Percentiles rank a stretch among this genome's conserved stretches.
These are phyloP conservation scores for Nicotiana attenuata DNA, from an alignment of 257 asterid genomes.

Conservation along the genomic window DNA sequence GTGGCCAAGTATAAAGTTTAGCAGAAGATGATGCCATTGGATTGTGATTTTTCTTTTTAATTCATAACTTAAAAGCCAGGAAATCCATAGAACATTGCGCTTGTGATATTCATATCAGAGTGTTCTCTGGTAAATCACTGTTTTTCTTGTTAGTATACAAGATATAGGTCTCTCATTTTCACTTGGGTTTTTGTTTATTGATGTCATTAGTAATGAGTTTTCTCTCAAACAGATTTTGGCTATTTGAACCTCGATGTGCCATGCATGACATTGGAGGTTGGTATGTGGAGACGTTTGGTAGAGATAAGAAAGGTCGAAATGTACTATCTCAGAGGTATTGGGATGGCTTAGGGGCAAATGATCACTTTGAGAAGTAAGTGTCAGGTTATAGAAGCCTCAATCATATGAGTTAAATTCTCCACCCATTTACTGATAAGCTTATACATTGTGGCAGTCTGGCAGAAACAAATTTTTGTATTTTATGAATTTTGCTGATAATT, in stretches of 20 bases:
- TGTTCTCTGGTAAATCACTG: background rate
- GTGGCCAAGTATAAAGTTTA: background rate
- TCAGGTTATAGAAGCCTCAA: conserved; percentile 13
- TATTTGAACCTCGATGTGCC: conserved; percentile 93
- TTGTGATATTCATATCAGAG: background rate
- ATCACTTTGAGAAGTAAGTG: conserved; percentile 63
- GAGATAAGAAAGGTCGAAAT: conserved; percentile 64
- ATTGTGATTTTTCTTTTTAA: background rate
- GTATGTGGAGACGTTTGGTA: conserved; percentile 90
- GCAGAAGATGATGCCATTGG: background rate
- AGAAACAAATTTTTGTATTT: background rate
- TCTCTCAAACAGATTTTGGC: conserved; percentile 67
- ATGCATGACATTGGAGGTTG: conserved; percentile 96
- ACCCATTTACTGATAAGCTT: background rate
- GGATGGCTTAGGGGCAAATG: conserved; percentile 51
- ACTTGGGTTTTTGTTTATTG: conserved; percentile 12
- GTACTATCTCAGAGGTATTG: conserved; percentile 63
- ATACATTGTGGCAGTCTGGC: background rate
- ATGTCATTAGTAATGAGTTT: conserved; percentile 18
- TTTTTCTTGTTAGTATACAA: background rate
- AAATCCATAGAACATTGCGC: background rate
- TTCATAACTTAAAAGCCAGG: background rate
- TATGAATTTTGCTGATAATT: background rate
- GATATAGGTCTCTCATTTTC: background rate
- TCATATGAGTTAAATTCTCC: conserved; percentile 8